These are phyloP conservation scores for Coemansia sp. DNA, from an alignment of 192 early-diverging fungal genomes.

Conservation along the genomic window DNA sequence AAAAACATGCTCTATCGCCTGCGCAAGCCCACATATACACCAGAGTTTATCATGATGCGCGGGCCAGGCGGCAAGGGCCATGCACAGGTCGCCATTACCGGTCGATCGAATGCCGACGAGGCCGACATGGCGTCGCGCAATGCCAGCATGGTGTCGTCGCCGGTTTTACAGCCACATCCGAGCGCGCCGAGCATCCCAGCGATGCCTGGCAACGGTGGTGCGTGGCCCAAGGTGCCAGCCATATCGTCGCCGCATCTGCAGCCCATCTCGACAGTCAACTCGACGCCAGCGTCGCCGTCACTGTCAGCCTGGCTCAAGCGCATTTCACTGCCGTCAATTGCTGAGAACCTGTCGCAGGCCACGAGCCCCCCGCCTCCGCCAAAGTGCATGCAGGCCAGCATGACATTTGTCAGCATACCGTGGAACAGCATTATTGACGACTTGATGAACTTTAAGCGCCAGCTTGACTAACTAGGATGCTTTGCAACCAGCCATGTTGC, in stretches of 20 bases:
- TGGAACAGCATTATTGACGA: slow-evolving; percentile 80
- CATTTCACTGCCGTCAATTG: slow-evolving; percentile 57
- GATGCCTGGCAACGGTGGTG: slow-evolving; percentile 8
- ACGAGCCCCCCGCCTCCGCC: slow-evolving; percentile 58
- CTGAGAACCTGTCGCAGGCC: slow-evolving; percentile 55
- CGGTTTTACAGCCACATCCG: slow-evolving; percentile 49
- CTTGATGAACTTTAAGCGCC: slow-evolving; percentile 52
- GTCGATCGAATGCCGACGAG: slow-evolving; percentile 39
- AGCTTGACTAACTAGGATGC: slow-evolving; percentile 38
- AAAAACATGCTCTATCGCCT: slow-evolving; percentile 64
- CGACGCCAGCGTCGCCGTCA: slow-evolving; percentile 50
- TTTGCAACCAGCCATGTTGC: too few relatives aligned
- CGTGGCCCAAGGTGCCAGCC: slow-evolving; percentile 41
- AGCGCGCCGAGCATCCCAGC: slow-evolving; percentile 21
- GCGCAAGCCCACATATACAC: slow-evolving; percentile 65
- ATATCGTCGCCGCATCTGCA: slow-evolving; percentile 51
- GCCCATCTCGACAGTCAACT: slow-evolving; percentile 47
- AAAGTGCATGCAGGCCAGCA: slow-evolving; percentile 75
- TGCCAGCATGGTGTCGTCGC: slow-evolving; percentile 40
- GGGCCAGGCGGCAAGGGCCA: slow-evolving; percentile 87
- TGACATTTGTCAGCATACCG: slow-evolving; percentile 93
- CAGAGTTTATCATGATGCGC: slow-evolving; percentile 94
- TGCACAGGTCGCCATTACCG: slow-evolving; percentile 69
- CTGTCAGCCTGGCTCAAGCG: slow-evolving; percentile 57
- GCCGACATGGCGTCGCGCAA: slow-evolving; percentile 35